Conservation (phyloP, 345 rosid genomes). For the Mercurialis annua region DNA sequence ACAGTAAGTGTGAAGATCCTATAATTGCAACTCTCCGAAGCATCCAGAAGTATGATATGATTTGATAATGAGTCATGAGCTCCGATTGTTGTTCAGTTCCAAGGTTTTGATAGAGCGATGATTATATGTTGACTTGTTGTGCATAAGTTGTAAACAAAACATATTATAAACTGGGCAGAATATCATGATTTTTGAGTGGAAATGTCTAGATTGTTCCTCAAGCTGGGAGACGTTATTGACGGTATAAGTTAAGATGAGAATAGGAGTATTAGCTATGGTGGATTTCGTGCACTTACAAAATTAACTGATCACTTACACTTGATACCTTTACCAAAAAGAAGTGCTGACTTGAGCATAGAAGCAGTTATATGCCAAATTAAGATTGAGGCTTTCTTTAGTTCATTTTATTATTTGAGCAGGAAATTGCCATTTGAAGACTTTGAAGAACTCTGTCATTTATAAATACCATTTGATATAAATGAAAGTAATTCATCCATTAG, state of each 20-base stretch:
- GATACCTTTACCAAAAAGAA: no score
- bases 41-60: background rate
- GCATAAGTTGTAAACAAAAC: slow-evolving; percentile 15
- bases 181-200: background rate
- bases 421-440: no score
- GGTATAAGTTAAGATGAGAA: background rate
- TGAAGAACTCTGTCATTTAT: no score
- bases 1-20: background rate
- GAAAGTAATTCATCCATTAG: no score
- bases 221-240: background rate
- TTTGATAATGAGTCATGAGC: background rate
- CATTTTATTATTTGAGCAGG: no score
- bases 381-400: no score
- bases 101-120: slow-evolving; percentile 23
- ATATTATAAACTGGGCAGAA: background rate
- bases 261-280: background rate
- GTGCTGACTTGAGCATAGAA: no score
- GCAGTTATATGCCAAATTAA: no score
- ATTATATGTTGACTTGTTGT: slow-evolving; percentile 22
- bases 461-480: no score
- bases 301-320: no score
- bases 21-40: background rate
- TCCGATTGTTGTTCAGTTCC: slow-evolving; percentile 17
- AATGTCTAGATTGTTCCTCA: background rate
- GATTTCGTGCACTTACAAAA: no score